Conservation (phyloP, 1,139 yeast species). For the Taiozyma onychis region DNA sequence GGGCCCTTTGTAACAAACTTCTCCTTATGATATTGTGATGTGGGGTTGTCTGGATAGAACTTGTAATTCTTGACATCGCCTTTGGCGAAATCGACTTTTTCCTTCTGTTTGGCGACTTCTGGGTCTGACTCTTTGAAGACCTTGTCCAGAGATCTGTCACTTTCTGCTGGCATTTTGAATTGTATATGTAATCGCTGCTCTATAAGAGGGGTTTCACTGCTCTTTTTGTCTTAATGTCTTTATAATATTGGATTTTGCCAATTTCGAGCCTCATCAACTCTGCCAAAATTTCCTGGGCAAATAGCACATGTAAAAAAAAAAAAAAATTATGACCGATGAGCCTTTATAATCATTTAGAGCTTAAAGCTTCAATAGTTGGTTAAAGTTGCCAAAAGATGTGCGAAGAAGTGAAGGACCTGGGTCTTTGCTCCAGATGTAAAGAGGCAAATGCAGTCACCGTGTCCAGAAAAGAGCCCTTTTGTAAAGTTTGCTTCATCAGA, state of each 20-base stretch:
- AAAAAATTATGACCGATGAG: slow-evolving; percentile 1
- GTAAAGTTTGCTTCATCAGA: slow-evolving; percentile 59
- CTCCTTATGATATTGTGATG: slow-evolving; percentile 28
- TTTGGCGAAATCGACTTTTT: slow-evolving; percentile 51
- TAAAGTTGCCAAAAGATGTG: not conserved
- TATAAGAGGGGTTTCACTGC: too few species aligned
- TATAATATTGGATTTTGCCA: too few species aligned
- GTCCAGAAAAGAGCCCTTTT: slow-evolving; percentile 68
- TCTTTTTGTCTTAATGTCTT: too few species aligned
- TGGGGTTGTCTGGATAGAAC: slow-evolving; percentile 76
- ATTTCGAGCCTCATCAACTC: not conserved
- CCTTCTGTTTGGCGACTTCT: slow-evolving; percentile 36
- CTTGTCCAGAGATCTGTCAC: slow-evolving; percentile 12
- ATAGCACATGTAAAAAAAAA: not conserved
- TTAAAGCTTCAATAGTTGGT: too few species aligned
- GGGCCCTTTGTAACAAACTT: slow-evolving; percentile 54
- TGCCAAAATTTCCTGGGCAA: not conserved
- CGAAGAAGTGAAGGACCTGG: not conserved
- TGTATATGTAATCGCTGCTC: too few species aligned
- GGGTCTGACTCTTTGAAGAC: slow-evolving; percentile 23
- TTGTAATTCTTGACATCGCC: slow-evolving; percentile 50
- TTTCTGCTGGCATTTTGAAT: not conserved
- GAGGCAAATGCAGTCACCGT: slow-evolving; percentile 38
- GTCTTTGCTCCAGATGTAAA: slow-evolving; percentile 46
- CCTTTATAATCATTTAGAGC: too few species aligned